Evolutionary conservation across 306 rosid genomes (phyloP).

Genomic region (Pachyrhizus erosus): DNA sequence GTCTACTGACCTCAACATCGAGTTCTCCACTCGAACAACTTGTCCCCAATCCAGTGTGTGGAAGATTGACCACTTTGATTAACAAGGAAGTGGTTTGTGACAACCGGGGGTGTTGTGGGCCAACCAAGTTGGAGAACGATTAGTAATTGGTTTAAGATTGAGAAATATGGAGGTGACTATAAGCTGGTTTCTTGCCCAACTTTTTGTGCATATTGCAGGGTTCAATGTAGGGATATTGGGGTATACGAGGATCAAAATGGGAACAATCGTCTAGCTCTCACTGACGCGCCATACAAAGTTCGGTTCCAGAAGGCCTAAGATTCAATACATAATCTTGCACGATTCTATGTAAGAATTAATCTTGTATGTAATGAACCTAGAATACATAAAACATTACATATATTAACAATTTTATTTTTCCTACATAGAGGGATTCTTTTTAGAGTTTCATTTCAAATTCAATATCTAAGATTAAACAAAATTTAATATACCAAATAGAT

Average conservation of each 20-base stretch:
- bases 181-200: slow-evolving; percentile 60
- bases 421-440: too few species aligned
- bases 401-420: too few species aligned
- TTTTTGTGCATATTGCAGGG: slow-evolving; percentile 56
- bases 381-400: too few species aligned
- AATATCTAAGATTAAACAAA: too few species aligned
- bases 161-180: slow-evolving; percentile 46
- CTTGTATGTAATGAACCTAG: neutral
- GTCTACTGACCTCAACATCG: slow-evolving; percentile 55
- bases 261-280: slow-evolving; percentile 35
- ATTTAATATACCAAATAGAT: too few species aligned
- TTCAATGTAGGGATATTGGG: slow-evolving; percentile 53
- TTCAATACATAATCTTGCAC: neutral
- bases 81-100: slow-evolving; percentile 46
- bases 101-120: slow-evolving; percentile 46
- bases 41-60: slow-evolving; percentile 45
- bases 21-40: slow-evolving; percentile 30
- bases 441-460: too few species aligned
- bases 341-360: neutral
- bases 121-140: slow-evolving; percentile 43
- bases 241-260: slow-evolving; percentile 2
- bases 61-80: slow-evolving; percentile 45
- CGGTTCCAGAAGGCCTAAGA: neutral
- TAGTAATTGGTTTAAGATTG: slow-evolving; percentile 60
- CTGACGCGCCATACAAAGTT: slow-evolving; percentile 17